Evolutionary conservation across 2,329 filamentous ascomycete species (phyloP).

Genomic region (Phialophora macrospora): DNA sequence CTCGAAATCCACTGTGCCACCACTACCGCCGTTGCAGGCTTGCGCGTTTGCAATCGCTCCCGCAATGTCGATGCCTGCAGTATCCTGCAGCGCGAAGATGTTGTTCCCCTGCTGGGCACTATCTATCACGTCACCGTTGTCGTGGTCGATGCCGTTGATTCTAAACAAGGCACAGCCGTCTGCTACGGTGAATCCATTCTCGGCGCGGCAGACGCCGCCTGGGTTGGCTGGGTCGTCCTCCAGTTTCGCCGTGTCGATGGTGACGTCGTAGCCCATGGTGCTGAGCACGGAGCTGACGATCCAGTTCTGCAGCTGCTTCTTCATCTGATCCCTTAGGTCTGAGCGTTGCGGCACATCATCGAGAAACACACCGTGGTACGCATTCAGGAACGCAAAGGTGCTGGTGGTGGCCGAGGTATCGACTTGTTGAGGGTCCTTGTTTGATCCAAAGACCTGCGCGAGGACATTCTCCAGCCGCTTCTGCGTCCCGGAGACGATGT

Average conservation of each 20-base stretch:
- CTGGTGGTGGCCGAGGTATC: background rate
- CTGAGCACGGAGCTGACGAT: conserved; percentile 21
- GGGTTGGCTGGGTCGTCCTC: background rate
- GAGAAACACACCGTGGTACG: conserved; percentile 14
- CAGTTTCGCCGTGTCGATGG: conserved; percentile 13
- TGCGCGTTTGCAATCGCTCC: conserved; percentile 13
- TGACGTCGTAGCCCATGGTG: conserved; percentile 20
- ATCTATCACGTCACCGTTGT: conserved; percentile 19
- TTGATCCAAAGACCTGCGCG: conserved; percentile 15
- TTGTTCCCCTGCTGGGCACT: conserved; percentile 18
- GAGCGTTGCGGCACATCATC: conserved; percentile 18
- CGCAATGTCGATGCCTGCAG: conserved; percentile 19
- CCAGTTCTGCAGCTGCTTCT: conserved; percentile 24
- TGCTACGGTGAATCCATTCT: conserved; percentile 16
- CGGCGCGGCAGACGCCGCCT: conserved; percentile 8
- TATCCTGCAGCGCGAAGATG: conserved; percentile 23
- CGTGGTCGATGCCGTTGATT: conserved; percentile 17
- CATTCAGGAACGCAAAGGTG: conserved; percentile 20
- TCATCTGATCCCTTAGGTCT: conserved; percentile 16
- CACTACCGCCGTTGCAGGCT: conserved; percentile 18
- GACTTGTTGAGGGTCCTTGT: conserved; percentile 13
- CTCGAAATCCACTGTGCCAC: conserved; percentile 20
- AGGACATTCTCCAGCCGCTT: conserved; percentile 17
- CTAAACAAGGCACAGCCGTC: conserved; percentile 19
- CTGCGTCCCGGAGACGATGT: conserved; percentile 18